Base-by-base conservation (phyloP, 148 eudicot species). In the Amaranthus cruentus region DNA sequence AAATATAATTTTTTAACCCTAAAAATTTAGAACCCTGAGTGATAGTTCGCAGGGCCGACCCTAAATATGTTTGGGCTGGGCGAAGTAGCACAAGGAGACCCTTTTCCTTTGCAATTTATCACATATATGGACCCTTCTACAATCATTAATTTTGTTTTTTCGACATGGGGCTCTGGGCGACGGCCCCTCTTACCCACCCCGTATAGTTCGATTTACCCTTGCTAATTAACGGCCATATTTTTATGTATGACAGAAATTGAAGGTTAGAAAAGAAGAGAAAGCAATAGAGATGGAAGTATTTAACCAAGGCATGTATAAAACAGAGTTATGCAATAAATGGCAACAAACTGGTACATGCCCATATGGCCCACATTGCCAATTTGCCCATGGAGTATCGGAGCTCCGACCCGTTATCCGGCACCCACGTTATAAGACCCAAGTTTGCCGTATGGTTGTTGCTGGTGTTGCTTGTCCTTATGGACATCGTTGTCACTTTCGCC, bases 401-500 rank as follows among this genome's bases (percentile, higher is more conserved):
- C 87, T 88, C 55, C 88, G 92, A 1, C 92, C 91, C 3, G 86
- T 89, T 28, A 84, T 89, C 55, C 76, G 94, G 65, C 94, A 89
- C 78, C 94, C 89, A 0, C 82, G 91, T 13, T 89, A 87, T 81
- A 89, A 89, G 76, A 87, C 94, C 1, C 85, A 89, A 72, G 83
- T 89, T 11, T 89, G 94, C 55, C 91, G 89, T 12, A 87, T 89
- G 91, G 73, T 89, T 50, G 82, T 81, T 47, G 50, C 84, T 47
- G 89, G 91, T 0, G 78, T 68, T 67, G 47, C 58, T 51, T 89
- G 94, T 63, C 91, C 91, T 12, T 89, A 87, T 18, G 94, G 94
- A 59, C 91, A 89, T 68, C 94, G 94, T 67, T 89, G 94, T 77
- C 94, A 89, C 70, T 89, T 89, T 46, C 88, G 91, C 72, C 94